These are phyloP conservation scores for Begonia fuchsioides DNA, from an alignment of 306 rosid species.

Conservation along the genomic window DNA sequence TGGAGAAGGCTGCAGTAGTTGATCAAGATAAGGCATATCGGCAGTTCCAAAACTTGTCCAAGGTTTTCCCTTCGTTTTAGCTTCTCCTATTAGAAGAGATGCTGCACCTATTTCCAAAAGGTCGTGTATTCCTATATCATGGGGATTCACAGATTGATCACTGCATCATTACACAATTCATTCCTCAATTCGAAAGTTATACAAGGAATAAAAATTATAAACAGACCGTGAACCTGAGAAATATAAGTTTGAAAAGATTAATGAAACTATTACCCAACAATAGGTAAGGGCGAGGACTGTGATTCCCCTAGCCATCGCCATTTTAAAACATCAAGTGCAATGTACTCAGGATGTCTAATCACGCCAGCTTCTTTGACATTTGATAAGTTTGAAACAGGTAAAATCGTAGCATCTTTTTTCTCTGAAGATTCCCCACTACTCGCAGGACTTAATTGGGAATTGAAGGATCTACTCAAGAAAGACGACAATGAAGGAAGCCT, in stretches of 20 bases:
- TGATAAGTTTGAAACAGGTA: conserved; percentile 54
- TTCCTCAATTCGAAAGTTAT: conserved; percentile 5
- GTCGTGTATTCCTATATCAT: conserved; percentile 57
- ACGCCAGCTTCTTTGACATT: conserved; percentile 50
- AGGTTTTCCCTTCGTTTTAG: conserved; percentile 79
- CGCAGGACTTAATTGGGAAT: conserved; percentile 57
- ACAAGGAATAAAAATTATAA: conserved; percentile 1
- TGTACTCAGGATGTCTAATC: conserved; percentile 49
- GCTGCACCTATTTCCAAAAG: conserved; percentile 95
- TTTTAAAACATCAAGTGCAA: conserved; percentile 67
- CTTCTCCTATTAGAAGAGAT: conserved; percentile 79
- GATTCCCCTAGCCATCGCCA: conserved; percentile 94
- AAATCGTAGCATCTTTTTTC: conserved; percentile 37
- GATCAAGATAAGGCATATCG: conserved; percentile 94
- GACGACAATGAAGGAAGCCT: conserved; percentile 88
- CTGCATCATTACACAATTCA: conserved; percentile 34
- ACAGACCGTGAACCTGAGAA: neutral
- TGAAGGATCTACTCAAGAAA: conserved; percentile 84
- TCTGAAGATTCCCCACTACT: conserved; percentile 48
- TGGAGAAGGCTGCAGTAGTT: conserved; percentile 79
- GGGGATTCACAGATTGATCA: conserved; percentile 43
- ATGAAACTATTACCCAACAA: conserved; percentile 43
- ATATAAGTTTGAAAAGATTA: neutral
- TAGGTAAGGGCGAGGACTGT: conserved; percentile 35
- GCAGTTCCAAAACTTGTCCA: conserved; percentile 93